Evolutionary conservation across 2,329 filamentous ascomycete genomes (phyloP).

Genomic region (Chaetoscypha palmicola): DNA sequence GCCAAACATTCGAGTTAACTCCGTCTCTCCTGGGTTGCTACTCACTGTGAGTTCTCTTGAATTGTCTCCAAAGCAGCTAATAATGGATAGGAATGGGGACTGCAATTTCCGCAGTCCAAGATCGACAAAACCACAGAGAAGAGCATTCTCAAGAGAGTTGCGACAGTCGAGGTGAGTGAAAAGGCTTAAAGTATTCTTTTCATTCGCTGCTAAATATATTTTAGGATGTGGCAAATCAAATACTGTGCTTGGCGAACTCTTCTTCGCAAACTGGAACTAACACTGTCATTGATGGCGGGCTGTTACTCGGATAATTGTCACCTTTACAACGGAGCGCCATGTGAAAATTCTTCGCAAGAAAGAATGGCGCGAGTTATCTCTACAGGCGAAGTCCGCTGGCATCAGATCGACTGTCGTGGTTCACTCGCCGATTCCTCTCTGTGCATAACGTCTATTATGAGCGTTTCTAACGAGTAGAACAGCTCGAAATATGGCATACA

Average conservation of each 20-base stretch:
- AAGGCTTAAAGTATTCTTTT: background rate
- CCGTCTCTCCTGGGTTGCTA: conserved; percentile 47
- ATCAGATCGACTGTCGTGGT: too few species aligned
- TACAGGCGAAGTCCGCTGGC: too few species aligned
- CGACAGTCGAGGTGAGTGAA: conserved; percentile 18
- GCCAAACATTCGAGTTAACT: conserved; percentile 52
- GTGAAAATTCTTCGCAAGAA: too few species aligned
- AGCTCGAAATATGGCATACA: too few species aligned
- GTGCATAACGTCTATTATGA: too few species aligned
- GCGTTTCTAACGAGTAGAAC: too few species aligned
- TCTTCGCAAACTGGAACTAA: conserved; percentile 37
- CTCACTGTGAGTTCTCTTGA: conserved; percentile 35
- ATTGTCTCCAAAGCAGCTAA: conserved; percentile 3
- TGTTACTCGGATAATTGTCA: background rate
- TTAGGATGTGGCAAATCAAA: conserved; percentile 21
- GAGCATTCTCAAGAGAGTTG: conserved; percentile 18
- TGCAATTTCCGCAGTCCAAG: conserved; percentile 18
- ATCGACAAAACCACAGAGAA: conserved; percentile 16
- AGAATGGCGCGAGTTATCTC: too few species aligned
- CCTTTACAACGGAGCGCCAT: too few species aligned
- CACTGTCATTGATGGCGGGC: conserved; percentile 6
- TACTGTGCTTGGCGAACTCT: conserved; percentile 47
- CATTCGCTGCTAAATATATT: conserved; percentile 2
- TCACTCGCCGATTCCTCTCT: too few species aligned
- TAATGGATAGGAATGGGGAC: conserved; percentile 22